phyloP scores from a whole-genome alignment of 2,329 filamentous ascomycete genomes.

The Sclerotinia trifoliorum region DNA sequence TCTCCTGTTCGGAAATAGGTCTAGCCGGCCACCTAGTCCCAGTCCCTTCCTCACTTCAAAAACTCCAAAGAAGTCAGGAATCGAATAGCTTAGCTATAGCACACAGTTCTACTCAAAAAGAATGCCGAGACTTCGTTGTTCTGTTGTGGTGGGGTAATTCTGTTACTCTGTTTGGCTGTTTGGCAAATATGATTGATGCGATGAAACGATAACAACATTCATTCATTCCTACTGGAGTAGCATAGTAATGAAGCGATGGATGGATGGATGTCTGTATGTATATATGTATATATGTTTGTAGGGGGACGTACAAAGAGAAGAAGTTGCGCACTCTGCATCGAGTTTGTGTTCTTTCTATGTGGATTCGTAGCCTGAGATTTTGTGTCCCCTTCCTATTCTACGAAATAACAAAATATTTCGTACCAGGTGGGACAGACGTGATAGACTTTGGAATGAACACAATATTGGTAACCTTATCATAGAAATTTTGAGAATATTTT shows the following conservation, averaged over 20 bases:
- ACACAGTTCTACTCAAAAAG: background rate
- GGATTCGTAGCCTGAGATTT: background rate
- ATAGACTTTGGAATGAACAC: background rate
- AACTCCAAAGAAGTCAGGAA: background rate
- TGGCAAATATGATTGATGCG: slow-evolving; percentile 1
- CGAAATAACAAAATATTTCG: background rate
- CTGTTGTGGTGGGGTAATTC: slow-evolving; percentile 6
- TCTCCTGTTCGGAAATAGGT: background rate
- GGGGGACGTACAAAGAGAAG: background rate
- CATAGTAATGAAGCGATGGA: background rate
- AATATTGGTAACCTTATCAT: too few relatives aligned
- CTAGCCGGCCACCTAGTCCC: background rate
- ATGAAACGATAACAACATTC: background rate
- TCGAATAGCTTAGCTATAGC: background rate
- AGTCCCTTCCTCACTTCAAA: background rate
- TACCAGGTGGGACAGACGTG: background rate
- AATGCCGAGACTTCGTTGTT: slow-evolving; percentile 6
- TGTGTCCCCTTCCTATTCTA: background rate
- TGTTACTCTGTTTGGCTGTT: background rate
- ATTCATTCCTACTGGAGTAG: background rate
- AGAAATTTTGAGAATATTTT: too few relatives aligned
- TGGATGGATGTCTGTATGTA: background rate
- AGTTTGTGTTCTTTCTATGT: slow-evolving; percentile 6
- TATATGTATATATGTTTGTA: too few relatives aligned
- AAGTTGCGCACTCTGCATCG: background rate